Base-by-base conservation (phyloP, 768 basidiomycete genomes). In the Agrocybe pediades region DNA sequence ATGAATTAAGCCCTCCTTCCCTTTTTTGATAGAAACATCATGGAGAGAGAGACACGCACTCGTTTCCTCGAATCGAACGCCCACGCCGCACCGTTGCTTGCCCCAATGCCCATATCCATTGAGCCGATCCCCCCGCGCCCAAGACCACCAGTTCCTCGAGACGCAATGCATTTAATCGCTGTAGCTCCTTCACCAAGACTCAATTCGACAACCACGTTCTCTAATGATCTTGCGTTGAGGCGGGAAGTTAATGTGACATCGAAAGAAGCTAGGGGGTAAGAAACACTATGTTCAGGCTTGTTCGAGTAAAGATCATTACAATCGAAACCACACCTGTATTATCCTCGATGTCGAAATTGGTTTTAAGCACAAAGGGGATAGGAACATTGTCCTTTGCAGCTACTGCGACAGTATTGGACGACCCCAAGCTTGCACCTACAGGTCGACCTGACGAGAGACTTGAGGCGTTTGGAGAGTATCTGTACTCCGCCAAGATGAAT, bases 401-500 rank as follows among this genome's bases (percentile, higher is more conserved):
- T n/a, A n/a, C n/a, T 19, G 65, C 49, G 20, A 60, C 4, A 21
- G 64, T 30, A 17, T 63, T 62, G 23, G 59, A 46, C 16, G 64
- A 45, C 21, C 13, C 33, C 3, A 67, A 6, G 17, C 30, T 9
- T 29, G 49, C 46, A 23, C 60, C 57, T 30, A 56, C 41, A 20
- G 61, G 70, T 39, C 65, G 66, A 15, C 64, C 66, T 20, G 67
- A 59, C 24, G 70, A 53, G 16, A 69, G 62, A 30, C 68, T 59
- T 17, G 72, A 60, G n/a, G 79, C 54, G 49, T 68, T 71, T 9
- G 80, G 73, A 9, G 75, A 68, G 65, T 85, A 88, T 23, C 88
- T 88, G 65, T 97, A 98, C 59, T 94, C 90, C 64, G 88, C 82
- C 17, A 97, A 76, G 7, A 80, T 80, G 71, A 97, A 98, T 47